Base-by-base conservation (phyloP, 192 early-diverging fungal species). In the Coemansia sp. region DNA sequence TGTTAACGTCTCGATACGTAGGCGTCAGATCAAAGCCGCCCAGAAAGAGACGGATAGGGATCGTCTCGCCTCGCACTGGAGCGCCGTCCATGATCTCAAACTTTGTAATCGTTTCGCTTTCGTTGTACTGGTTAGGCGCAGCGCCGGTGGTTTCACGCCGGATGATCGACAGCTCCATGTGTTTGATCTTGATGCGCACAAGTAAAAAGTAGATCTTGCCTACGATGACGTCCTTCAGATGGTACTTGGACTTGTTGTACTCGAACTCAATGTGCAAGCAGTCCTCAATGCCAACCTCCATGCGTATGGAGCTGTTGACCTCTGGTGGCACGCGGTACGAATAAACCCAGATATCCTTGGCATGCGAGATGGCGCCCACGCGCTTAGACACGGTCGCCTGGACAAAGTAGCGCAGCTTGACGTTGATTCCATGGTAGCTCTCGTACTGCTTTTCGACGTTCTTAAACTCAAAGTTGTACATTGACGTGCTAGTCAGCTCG, bases 61-160 rank as follows among this genome's bases (percentile, higher is more conserved):
- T 97, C 7, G 94, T 96, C 74, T 99, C 97, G 13, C 93, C 89
- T 82, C 67, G 87, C 18, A 96, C 95, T 24, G 97, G 96, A 38
- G 95, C 96, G 11, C 97, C 97, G 74, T 99, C 97, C 97, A 99
- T 99, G 69, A 99, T 99, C 74, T 99, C 97, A 79, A 98, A 99
- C 77, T 95, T 97, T 43, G 95, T 98, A 42, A 99, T 91, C 0
- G 95, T 98, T 78, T 99, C 97, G 78, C 91, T 94, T 83, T 99
- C 97, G 75, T 97, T 98, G 83, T 96, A 96, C 71, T 97, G 92
- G 71, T 97, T 98, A 21, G 94, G 95, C 51, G 93, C 94, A 67
- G 94, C 90, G 14, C 96, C 97, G 5, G 96, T 98, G 2, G 95
- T 95, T 79, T 99, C 97, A 18, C 97, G 86, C 13, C 95, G 89